Evolutionary conservation across 768 basidiomycete genomes (phyloP).

Genomic region (Lactarius vividus): DNA sequence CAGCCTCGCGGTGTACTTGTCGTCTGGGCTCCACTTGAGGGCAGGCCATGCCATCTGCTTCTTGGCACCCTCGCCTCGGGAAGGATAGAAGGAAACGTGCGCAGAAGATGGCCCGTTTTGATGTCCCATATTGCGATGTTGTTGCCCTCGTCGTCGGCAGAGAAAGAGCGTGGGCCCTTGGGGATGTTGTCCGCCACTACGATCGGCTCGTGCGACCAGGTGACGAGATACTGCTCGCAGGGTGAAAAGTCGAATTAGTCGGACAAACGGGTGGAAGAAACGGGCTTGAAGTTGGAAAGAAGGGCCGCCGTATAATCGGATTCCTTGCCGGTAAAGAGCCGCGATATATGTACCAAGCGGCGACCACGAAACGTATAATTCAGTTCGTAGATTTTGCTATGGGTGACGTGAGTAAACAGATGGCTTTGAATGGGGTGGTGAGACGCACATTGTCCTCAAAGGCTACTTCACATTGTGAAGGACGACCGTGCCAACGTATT

Average conservation of each 20-base stretch:
- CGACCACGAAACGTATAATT: slow-evolving; percentile 96
- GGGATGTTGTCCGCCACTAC: slow-evolving; percentile 75
- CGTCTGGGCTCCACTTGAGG: slow-evolving; percentile 96
- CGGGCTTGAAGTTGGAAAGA: slow-evolving; percentile 87
- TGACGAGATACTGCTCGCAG: slow-evolving; percentile 93
- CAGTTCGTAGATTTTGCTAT: slow-evolving; percentile 71
- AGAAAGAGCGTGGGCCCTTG: slow-evolving; percentile 83
- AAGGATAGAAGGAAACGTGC: slow-evolving; percentile 77
- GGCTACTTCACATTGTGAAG: slow-evolving; percentile 79
- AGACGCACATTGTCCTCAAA: slow-evolving; percentile 65
- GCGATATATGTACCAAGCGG: slow-evolving; percentile 93
- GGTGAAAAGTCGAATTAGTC: slow-evolving; percentile 97
- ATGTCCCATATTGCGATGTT: slow-evolving; percentile 98
- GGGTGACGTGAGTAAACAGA: slow-evolving; percentile 39
- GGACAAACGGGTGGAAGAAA: slow-evolving; percentile 93
- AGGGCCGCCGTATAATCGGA: slow-evolving; percentile 91
- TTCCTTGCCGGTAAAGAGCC: slow-evolving; percentile 92
- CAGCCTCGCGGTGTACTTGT: slow-evolving; percentile 88
- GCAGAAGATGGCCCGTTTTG: slow-evolving; percentile 86
- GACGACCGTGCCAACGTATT: slow-evolving; percentile 91
- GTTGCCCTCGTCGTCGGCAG: slow-evolving; percentile 94
- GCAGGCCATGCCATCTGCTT: slow-evolving; percentile 94
- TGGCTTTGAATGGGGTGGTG: background rate
- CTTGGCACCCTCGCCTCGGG: slow-evolving; percentile 60
- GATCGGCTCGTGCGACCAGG: slow-evolving; percentile 95